Evolutionary conservation across 345 rosid species (phyloP).

Genomic region (Microcos paniculata): DNA sequence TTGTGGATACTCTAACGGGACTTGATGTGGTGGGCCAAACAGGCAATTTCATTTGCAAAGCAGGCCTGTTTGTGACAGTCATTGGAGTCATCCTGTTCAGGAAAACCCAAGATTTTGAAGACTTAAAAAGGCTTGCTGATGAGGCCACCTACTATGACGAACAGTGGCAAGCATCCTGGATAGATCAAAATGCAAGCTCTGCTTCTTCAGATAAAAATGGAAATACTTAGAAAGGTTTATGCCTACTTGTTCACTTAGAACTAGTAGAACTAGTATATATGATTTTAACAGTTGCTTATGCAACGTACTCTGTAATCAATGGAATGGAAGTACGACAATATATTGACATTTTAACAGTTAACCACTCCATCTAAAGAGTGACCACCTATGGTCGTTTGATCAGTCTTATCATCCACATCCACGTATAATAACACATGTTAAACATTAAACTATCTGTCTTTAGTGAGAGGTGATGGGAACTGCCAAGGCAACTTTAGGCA

Average conservation of each 20-base stretch:
- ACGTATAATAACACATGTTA: no score
- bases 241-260: not conserved
- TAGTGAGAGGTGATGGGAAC: no score
- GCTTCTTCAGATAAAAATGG: not conserved
- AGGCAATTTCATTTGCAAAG: conserved; percentile 45
- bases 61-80: conserved; percentile 38
- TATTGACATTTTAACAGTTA: not conserved
- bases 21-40: conserved; percentile 41
- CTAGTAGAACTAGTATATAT: no score
- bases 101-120: conserved; percentile 29
- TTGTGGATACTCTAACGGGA: conserved; percentile 46
- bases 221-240: not conserved
- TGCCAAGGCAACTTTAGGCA: no score
- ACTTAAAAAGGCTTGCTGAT: conserved; percentile 36
- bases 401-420: not conserved
- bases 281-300: not conserved
- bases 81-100: conserved; percentile 27
- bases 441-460: no score
- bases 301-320: not conserved
- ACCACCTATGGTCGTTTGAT: not conserved
- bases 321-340: not conserved
- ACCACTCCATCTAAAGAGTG: no score
- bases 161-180: conserved; percentile 57
- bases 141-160: conserved; percentile 52
- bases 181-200: conserved; percentile 20